phyloP scores from a whole-genome alignment of 1,284 basidiomycete genomes.

The Gomphus bonarii region DNA sequence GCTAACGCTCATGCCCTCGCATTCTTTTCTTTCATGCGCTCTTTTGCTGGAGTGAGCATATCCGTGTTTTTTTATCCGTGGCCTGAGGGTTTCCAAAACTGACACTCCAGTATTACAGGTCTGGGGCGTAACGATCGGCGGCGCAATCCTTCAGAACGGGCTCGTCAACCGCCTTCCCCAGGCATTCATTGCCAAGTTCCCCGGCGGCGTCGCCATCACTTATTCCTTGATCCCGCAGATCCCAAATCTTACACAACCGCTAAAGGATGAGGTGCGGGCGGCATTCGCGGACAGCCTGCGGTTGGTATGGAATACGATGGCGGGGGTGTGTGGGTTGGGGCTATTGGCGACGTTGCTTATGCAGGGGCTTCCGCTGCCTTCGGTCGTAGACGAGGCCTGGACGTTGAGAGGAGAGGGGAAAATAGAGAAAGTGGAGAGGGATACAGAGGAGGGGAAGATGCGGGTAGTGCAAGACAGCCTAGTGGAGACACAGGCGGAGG shows the following conservation, averaged over 20 bases:
- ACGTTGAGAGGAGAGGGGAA: slow-evolving; percentile 12
- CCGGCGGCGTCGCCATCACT: slow-evolving; percentile 18
- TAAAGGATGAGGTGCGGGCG: slow-evolving; percentile 17
- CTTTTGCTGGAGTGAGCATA: slow-evolving; percentile 17
- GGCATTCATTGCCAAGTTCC: slow-evolving; percentile 15
- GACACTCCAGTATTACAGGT: slow-evolving; percentile 13
- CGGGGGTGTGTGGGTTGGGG: slow-evolving; percentile 21
- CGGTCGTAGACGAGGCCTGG: slow-evolving; percentile 24
- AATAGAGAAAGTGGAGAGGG: not conserved
- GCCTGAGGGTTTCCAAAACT: not conserved
- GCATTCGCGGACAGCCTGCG: slow-evolving; percentile 24
- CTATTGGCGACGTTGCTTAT: slow-evolving; percentile 20
- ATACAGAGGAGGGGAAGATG: too few species aligned
- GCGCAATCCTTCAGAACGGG: slow-evolving; percentile 23
- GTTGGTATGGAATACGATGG: slow-evolving; percentile 20
- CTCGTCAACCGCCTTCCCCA: slow-evolving; percentile 17
- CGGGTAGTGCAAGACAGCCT: too few species aligned
- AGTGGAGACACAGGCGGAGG: too few species aligned
- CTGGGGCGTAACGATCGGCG: slow-evolving; percentile 23
- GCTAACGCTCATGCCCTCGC: slow-evolving; percentile 22
- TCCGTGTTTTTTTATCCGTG: not conserved
- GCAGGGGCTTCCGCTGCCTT: slow-evolving; percentile 23
- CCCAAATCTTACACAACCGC: slow-evolving; percentile 13
- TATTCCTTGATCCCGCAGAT: slow-evolving; percentile 23
- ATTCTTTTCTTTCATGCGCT: slow-evolving; percentile 23